These are phyloP conservation scores for Ilyonectria sp. DNA, from an alignment of 2,329 filamentous ascomycete genomes.

Conservation along the genomic window DNA sequence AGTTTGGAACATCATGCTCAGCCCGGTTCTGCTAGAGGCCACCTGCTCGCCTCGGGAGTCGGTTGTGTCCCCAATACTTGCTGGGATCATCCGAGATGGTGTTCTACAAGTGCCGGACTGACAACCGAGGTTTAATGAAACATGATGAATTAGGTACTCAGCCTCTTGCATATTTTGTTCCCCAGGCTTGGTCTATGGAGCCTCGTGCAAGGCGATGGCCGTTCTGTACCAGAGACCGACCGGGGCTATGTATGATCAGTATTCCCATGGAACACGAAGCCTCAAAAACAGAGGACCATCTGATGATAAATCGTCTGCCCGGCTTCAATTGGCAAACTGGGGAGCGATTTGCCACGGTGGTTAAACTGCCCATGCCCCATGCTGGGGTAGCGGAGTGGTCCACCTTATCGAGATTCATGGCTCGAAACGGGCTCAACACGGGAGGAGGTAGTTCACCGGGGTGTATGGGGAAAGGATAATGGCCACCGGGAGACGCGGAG, in stretches of 20 bases:
- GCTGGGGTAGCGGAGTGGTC: constrained; percentile 32
- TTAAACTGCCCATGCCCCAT: constrained; percentile 27
- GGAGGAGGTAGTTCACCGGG: constrained; percentile 19
- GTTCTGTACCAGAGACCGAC: not conserved
- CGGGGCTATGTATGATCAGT: constrained; percentile 10
- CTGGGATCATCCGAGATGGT: constrained; percentile 13
- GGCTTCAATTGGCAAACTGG: not conserved
- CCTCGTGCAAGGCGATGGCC: not conserved
- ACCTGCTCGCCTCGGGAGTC: constrained; percentile 17
- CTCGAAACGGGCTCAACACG: constrained; percentile 19
- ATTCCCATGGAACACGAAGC: constrained; percentile 3
- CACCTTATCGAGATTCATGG: constrained; percentile 38
- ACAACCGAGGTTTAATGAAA: constrained; percentile 31
- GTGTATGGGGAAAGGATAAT: constrained; percentile 9
- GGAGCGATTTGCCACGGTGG: constrained; percentile 30
- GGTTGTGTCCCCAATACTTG: constrained; percentile 33
- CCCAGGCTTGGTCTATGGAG: not conserved
- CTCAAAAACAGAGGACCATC: constrained; percentile 11
- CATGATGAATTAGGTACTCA: constrained; percentile 7
- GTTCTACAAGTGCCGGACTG: constrained; percentile 34
- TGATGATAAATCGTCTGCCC: constrained; percentile 34
- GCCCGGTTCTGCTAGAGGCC: constrained; percentile 24
- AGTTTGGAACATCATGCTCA: constrained; percentile 24
- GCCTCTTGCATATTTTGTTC: constrained; percentile 1
- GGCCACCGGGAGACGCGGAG: constrained; percentile 15